A percentile compares a stretch with the other conserved stretches of the same genome.
Evolutionary conservation across 1,139 yeast species (phyloP).

Genomic region (Diutina mesorugosa): DNA sequence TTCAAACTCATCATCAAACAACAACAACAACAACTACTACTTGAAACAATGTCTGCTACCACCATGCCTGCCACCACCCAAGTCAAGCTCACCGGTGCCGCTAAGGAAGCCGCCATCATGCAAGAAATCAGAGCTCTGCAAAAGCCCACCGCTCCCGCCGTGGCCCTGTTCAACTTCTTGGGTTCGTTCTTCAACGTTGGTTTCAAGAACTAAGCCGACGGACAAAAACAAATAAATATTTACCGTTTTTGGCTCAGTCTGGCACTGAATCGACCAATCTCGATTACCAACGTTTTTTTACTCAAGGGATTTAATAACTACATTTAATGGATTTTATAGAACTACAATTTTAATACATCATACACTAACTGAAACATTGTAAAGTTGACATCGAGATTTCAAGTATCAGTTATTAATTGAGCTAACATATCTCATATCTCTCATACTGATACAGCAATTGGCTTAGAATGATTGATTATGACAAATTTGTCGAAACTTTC

Average conservation of each 20-base stretch:
- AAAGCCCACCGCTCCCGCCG: not conserved
- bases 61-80: not conserved
- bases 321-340: not conserved
- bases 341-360: not conserved
- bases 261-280: not conserved
- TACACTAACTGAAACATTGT: not conserved
- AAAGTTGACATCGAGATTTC: too few relatives aligned
- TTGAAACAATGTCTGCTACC: not conserved
- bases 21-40: not conserved
- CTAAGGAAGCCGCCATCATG: conserved; percentile 1
- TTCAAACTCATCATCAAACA: not conserved
- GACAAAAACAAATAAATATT: too few relatives aligned
- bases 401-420: not conserved
- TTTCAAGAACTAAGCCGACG: not conserved
- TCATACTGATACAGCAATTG: too few relatives aligned
- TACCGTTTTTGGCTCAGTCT: not conserved
- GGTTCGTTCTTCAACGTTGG: conserved; percentile 2
- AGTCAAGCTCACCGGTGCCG: conserved; percentile 1
- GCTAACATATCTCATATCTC: too few relatives aligned
- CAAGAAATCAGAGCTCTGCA: not conserved
- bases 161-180: not conserved
- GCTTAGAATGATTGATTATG: too few relatives aligned
- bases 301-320: not conserved
- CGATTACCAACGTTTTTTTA: too few relatives aligned
- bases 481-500: too few relatives aligned